Evolutionary conservation across 139 green algal genomes (phyloP), one percentile per base, ranked within the genome.

Genomic region (Spirogloea muscicola): DNA sequence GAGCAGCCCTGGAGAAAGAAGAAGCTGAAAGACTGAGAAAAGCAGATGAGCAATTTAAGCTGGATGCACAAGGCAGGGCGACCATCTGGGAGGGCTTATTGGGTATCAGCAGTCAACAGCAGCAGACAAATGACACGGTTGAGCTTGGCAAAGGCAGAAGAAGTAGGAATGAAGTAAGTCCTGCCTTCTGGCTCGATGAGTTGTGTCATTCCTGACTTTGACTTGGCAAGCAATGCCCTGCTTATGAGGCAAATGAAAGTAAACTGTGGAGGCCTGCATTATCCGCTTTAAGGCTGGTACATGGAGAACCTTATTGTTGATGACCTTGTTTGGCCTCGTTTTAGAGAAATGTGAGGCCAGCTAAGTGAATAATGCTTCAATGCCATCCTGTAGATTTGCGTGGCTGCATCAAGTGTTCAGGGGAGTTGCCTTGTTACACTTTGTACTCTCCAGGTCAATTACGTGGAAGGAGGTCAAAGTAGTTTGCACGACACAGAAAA

Each of bases 61-160:
- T 64, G 3, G 69, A 77, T 9, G 69, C 69, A 10, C 59, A 38
- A 37, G 58, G 44, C 21, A 74, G 65, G 25, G 58, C 58, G 4
- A 25, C 33, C 4, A 77, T 59, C 43, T 79, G 71, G 71, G 71
- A 79, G 42, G 18, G 29, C 25, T 63, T 79, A 31, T 34, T 79
- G 60, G 34, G 44, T 25, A 36, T 66, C n/a, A 25, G 44, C 37
- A 38, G 39, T 18, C 43, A 79, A 49, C 46, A 37, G 16, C 16
- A 65, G 18, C 63, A 80, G 36, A 27, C 66, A 5, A 13, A 42
- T 27, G 29, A 79, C 21, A n/a, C 31, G 16, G 3, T 60, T 10
- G 59, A 71, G 37, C 27, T 79, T 43, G 71, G 71, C 0, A 79
- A 79, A 31, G 71, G 74, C 0, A 83, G 37, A 73, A 58, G 74